These are phyloP conservation scores for Micromonas commoda DNA, from an alignment of 139 green algal species.

Conservation along the genomic window DNA sequence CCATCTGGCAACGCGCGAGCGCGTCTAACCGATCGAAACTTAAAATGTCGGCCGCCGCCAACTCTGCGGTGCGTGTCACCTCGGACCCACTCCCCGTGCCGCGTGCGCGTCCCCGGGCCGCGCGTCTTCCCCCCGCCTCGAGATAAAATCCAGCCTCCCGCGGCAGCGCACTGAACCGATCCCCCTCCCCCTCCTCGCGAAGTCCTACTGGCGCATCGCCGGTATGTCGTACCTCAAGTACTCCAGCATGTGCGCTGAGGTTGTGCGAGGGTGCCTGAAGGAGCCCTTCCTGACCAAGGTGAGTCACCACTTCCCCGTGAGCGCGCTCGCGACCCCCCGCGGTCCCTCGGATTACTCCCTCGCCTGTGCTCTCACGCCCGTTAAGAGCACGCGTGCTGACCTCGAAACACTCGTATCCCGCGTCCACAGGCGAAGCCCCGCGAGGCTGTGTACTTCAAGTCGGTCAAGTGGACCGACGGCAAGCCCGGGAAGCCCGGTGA, in stretches of 20 bases:
- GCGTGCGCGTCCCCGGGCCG: too few species aligned
- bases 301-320: too few species aligned
- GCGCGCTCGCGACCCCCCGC: neutral
- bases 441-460: constrained; percentile 58
- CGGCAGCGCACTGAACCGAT: too few species aligned
- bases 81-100: too few species aligned
- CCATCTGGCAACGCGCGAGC: neutral
- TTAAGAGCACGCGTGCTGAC: too few species aligned
- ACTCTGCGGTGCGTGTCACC: constrained; percentile 11
- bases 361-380: neutral
- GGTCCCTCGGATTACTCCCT: neutral
- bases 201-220: constrained; percentile 56
- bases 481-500: constrained; percentile 20
- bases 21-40: too few species aligned
- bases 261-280: constrained; percentile 59
- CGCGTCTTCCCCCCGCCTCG: too few species aligned
- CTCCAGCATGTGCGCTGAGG: constrained; percentile 41
- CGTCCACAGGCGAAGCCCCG: constrained; percentile 44
- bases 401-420: neutral
- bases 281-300: constrained; percentile 36
- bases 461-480: constrained; percentile 52
- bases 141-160: too few species aligned
- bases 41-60: constrained; percentile 6
- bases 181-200: neutral
- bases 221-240: constrained; percentile 75